These are phyloP conservation scores for Pseudogymnoascus sp. DNA, from an alignment of 2,329 filamentous ascomycete genomes.

Conservation along the genomic window DNA sequence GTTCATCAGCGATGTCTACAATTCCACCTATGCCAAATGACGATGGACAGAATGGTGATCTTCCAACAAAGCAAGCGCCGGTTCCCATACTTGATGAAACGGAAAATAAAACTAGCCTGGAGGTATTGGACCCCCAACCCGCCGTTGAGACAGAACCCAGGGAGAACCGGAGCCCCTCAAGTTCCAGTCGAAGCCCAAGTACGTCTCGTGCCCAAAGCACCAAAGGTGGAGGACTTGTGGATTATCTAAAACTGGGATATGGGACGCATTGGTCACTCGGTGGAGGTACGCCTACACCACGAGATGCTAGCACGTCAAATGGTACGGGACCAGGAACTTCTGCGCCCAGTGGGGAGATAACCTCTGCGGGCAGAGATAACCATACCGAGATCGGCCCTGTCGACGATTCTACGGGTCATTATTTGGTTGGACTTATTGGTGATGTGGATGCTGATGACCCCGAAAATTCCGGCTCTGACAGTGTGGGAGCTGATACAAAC, in stretches of 20 bases:
- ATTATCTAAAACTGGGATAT: constrained; percentile 58
- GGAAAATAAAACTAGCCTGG: neutral
- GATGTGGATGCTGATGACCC: constrained; percentile 43
- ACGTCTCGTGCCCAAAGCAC: constrained; percentile 8
- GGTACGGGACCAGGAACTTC: neutral
- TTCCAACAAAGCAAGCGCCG: neutral
- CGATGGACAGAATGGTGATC: neutral
- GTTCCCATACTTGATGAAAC: neutral
- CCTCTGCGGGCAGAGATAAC: neutral
- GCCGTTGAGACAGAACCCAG: neutral
- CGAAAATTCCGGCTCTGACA: constrained; percentile 9
- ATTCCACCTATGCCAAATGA: neutral
- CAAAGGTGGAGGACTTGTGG: constrained; percentile 39
- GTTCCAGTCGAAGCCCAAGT: constrained; percentile 3
- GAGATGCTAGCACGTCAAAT: neutral
- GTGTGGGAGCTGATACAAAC: constrained; percentile 16
- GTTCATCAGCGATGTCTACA: neutral
- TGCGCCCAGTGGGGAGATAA: neutral
- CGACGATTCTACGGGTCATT: constrained; percentile 37
- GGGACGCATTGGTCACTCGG: constrained; percentile 56
- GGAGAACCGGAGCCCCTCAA: constrained; percentile 11
- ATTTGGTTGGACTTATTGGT: constrained; percentile 60
- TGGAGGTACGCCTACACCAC: constrained; percentile 15
- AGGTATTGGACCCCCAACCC: neutral
- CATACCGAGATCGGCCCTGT: neutral